These are phyloP conservation scores for Urostyla sp. DNA, from an alignment of 73 alveolate species.

Conservation along the genomic window DNA sequence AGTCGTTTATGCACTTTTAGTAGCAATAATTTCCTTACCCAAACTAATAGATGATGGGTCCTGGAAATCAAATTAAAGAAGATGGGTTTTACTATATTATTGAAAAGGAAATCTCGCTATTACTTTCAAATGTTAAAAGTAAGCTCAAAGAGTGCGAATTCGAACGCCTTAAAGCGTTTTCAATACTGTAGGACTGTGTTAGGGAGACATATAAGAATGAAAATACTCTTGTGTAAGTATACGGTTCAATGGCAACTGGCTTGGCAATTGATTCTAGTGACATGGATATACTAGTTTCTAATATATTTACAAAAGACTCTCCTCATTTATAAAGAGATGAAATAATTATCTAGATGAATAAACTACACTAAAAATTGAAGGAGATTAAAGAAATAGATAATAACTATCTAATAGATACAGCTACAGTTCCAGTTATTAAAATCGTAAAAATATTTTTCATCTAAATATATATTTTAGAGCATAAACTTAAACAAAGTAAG, in stretches of 20 bases:
- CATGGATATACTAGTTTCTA: conserved; percentile 49
- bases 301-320: conserved; percentile 3
- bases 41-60: too few relatives aligned
- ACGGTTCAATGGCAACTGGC: conserved; percentile 61
- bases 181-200: too few relatives aligned
- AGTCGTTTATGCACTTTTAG: too few relatives aligned
- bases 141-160: too few relatives aligned
- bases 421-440: conserved; percentile 52
- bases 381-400: conserved; percentile 8
- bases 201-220: too few relatives aligned
- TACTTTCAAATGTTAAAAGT: too few relatives aligned
- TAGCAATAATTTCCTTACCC: too few relatives aligned
- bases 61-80: too few relatives aligned
- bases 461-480: not conserved
- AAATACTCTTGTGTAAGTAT: conserved; percentile 27
- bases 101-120: too few relatives aligned
- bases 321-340: not conserved
- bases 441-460: not conserved
- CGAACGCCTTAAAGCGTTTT: too few relatives aligned
- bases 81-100: too few relatives aligned
- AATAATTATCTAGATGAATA: conserved; percentile 26
- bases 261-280: conserved; percentile 53
- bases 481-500: conserved; percentile 23
- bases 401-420: conserved; percentile 33
- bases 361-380: not conserved